Conservation (phyloP, 257 asterid species). For the Penstemon eatonii region DNA sequence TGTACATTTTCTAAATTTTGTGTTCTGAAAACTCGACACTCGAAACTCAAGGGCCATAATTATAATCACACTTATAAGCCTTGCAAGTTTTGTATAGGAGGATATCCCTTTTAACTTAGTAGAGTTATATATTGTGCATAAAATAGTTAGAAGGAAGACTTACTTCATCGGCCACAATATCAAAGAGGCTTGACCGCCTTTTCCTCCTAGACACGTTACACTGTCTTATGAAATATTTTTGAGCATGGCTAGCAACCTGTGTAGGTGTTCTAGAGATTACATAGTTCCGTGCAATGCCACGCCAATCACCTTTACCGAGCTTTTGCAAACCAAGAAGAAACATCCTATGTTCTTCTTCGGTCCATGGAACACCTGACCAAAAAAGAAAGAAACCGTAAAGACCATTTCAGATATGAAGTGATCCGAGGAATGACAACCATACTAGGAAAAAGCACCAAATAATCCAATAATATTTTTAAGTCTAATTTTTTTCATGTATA, state of each 20-base stretch:
- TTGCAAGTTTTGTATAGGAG: no score
- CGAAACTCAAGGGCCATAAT: no score
- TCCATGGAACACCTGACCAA: constrained; percentile 88
- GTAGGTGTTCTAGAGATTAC: constrained; percentile 96
- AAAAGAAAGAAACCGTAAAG: not conserved
- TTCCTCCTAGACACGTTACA: constrained; percentile 87
- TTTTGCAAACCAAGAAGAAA: constrained; percentile 94
- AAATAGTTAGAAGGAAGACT: constrained; percentile 32
- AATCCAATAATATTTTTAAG: no score
- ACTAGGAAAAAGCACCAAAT: no score
- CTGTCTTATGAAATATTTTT: constrained; percentile 93
- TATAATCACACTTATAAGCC: no score
- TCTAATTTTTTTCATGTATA: no score
- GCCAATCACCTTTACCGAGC: constrained; percentile 99
- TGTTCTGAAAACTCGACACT: no score
- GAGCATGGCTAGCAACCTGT: constrained; percentile 99
- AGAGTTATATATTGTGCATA: not conserved
- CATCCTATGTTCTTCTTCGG: constrained; percentile 96
- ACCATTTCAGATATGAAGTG: not conserved
- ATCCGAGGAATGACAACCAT: no score
- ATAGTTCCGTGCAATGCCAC: constrained; percentile 94
- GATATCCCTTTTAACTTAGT: not conserved
- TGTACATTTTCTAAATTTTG: no score
- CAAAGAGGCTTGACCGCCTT: constrained; percentile 97
- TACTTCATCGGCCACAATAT: constrained; percentile 92